phyloP scores from a whole-genome alignment of 140 eudicot species.

The Bidens hawaiensis region DNA sequence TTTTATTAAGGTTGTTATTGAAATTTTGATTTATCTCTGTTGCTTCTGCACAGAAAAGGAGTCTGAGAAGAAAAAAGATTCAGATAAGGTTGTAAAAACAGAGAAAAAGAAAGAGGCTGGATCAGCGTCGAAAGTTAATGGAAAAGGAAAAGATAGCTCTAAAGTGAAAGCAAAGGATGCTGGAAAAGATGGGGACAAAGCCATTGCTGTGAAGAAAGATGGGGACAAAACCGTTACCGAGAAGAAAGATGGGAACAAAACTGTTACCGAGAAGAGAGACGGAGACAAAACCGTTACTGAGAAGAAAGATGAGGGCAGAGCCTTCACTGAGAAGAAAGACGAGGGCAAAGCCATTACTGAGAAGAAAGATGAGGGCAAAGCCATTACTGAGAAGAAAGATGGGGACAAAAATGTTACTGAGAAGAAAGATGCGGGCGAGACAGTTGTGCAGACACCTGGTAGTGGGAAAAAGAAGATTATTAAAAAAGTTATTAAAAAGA shows the following conservation, averaged over 20 bases:
- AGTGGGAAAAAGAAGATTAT: conserved; percentile 71
- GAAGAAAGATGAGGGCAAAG: conserved; percentile 27
- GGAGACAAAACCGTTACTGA: neutral
- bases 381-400: conserved; percentile 34
- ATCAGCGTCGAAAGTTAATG: conserved; percentile 23
- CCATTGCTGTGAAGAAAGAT: conserved; percentile 34
- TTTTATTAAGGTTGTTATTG: neutral
- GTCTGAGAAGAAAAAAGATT: conserved; percentile 37
- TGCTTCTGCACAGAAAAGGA: conserved; percentile 41
- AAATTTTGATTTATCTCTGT: neutral
- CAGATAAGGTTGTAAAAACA: conserved; percentile 32
- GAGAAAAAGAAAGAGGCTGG: conserved; percentile 49
- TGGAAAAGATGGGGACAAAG: conserved; percentile 38
- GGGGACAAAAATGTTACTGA: conserved; percentile 27
- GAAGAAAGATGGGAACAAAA: conserved; percentile 28
- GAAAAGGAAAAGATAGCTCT: conserved; percentile 34
- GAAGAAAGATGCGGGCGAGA: conserved; percentile 36
- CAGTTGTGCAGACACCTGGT: conserved; percentile 38
- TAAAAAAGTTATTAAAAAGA: conserved; percentile 64
- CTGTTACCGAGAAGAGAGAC: conserved; percentile 31
- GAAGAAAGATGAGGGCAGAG: conserved; percentile 29
- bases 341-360: conserved; percentile 6
- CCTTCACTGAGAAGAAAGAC: neutral
- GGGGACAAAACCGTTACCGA: conserved; percentile 13
- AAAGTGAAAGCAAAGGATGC: conserved; percentile 29